Base-by-base conservation (phyloP, 225 moss, liverwort and hornwort species). In the Marchantia polymorpha region DNA sequence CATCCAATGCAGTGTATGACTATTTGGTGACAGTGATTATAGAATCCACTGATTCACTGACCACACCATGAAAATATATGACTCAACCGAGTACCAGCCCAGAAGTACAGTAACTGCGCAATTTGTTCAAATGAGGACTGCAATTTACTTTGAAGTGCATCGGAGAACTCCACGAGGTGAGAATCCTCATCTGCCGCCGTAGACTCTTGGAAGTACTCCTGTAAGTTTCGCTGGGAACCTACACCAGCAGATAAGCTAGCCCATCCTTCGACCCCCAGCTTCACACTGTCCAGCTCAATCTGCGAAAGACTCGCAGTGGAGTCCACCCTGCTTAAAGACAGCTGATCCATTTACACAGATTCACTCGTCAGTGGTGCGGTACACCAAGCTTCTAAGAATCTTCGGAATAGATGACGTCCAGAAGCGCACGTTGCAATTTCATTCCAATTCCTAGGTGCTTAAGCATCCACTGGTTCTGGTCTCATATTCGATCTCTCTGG, bases 141-240 rank as follows among this genome's bases (percentile, higher is more conserved):
- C 82, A 78, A 80, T 89, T 58, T 90, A 95, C 95, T 83, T 82
- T 89, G 84, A 69, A 96, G 87, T 72, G 92, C 91, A 77, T 92
- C 92, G n/a, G 95, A 96, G 80, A 93, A 91, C 79, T 96, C 95
- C 46, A 88, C 84, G 26, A 85, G 89, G 82, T 82, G 86, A 80
- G 84, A 84, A 77, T 87, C 82, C 83, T 77, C 92, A 81, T 93
- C 90, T 82, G 77, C 79, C n/a, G 71, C 90, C 39, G 91, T 90
- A 49, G 64, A 48, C 61, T 90, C 87, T 59, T 89, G 84, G 61
- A 78, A 67, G 72, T 86, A 81, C 50, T 92, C 90, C 55, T 92
- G 82, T 76, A 85, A 61, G 72, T 68, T 69, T 67, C 80, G 86
- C 64, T 90, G 89, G 71, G 91, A 92, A 30, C 87, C 87, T 77